Evolutionary conservation across 116 monocot genomes (phyloP), one percentile per base, ranked within the genome.

Genomic region (Papilionanthe hybrid): DNA sequence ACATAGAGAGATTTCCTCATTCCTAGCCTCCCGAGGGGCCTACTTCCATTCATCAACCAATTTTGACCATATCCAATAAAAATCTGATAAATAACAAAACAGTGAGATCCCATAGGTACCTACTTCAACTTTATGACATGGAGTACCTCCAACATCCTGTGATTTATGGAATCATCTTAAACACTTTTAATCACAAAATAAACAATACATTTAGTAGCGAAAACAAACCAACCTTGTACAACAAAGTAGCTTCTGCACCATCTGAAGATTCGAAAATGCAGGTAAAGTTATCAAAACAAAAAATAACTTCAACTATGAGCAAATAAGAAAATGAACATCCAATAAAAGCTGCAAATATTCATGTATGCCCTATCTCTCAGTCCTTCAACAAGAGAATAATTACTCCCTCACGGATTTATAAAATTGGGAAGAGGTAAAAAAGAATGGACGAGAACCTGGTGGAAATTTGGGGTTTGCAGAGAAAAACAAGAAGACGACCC

Each of bases 401-500:
- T 63, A 63, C n/a, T 25, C 63, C 25, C 25, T 63, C 8, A 1
- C 23, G 37, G 22, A 30, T 69, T 30, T 32, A 69, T 17, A 69
- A 29, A 69, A 37, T 17, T 69, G 32, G 17, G 69, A 69, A 41
- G 37, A 17, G 15, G 32, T 15, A 4, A 5, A 69, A 69, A 32
- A 25, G 37, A 69, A 32, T 69, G 37, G 29, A 69, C 4, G 32
- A 32, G 37, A 32, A 69, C 69, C 69, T 69, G 32, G 77, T 30
- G 77, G 55, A 77, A 77, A 77, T 75, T 75, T 44, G 75, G 22
- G 75, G 75, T 44, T 69, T 18, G 69, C 69, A 37, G 69, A 69
- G 69, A 69, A 69, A 37, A 32, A 69, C 17, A 11, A 69, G 37
- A 69, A 37, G 69, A 25, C 69, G 37, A 69, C 32, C 69, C 69